phyloP scores from a whole-genome alignment of 2,329 filamentous ascomycete species.

The Colletotrichum aenigma region DNA sequence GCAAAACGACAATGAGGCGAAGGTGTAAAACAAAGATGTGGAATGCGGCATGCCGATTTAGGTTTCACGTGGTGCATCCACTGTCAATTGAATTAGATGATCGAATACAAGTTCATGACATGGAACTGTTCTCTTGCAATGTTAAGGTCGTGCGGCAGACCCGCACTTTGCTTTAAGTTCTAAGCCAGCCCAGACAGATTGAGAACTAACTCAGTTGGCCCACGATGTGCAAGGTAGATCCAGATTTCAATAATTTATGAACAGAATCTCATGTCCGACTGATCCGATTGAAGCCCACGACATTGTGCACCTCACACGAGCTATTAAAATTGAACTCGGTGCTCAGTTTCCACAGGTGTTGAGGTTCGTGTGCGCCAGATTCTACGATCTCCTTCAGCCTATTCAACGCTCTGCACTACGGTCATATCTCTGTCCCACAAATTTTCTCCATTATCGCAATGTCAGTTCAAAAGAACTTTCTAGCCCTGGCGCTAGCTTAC shows the following conservation, averaged over 20 bases:
- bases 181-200: background rate
- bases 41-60: background rate
- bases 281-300: background rate
- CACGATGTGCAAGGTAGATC: background rate
- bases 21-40: background rate
- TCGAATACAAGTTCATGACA: background rate
- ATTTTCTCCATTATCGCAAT: background rate
- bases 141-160: background rate
- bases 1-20: background rate
- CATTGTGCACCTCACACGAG: background rate
- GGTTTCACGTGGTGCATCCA: background rate
- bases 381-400: background rate
- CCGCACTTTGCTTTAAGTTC: background rate
- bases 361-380: background rate
- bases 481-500: background rate
- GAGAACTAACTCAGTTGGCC: background rate
- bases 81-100: background rate
- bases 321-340: background rate
- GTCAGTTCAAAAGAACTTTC: background rate
- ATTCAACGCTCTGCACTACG: background rate
- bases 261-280: background rate
- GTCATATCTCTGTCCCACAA: background rate
- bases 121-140: background rate
- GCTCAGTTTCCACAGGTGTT: background rate
- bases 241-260: background rate